These are phyloP conservation scores for Aspergillus neotritici DNA, from an alignment of 2,329 filamentous ascomycete species.

Conservation along the genomic window DNA sequence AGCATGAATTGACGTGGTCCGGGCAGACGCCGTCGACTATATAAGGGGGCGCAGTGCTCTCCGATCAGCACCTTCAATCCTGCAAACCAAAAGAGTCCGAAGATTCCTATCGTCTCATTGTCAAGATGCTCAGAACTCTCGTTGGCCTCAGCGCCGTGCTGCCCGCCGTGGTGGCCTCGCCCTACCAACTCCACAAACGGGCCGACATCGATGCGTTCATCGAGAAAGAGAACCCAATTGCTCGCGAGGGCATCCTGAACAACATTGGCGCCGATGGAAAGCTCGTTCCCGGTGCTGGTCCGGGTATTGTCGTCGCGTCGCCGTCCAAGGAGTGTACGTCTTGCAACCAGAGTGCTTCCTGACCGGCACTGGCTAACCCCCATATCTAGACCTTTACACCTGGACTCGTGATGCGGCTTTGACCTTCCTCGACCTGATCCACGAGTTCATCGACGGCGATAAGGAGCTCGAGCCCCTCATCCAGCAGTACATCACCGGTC, in stretches of 20 bases:
- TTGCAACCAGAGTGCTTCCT: too few species aligned
- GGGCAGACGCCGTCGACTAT: too few species aligned
- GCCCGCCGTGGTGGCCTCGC: constrained; percentile 3
- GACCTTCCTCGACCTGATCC: constrained; percentile 61
- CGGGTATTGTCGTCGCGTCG: constrained; percentile 51
- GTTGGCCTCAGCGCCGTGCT: constrained; percentile 1
- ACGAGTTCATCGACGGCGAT: constrained; percentile 59
- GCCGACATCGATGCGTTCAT: constrained; percentile 8
- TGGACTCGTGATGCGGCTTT: constrained; percentile 71
- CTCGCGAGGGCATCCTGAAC: constrained; percentile 9
- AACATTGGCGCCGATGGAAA: constrained; percentile 16
- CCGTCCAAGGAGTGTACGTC: constrained; percentile 48
- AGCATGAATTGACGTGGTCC: too few species aligned
- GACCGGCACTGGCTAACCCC: neutral
- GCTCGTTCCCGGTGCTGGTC: constrained; percentile 40
- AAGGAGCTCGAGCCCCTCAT: constrained; percentile 54
- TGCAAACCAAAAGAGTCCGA: too few species aligned
- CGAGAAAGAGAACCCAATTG: constrained; percentile 6
- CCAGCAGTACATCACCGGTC: constrained; percentile 60
- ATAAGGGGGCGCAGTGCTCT: too few species aligned
- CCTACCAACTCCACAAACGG: constrained; percentile 1
- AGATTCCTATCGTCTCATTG: too few species aligned
- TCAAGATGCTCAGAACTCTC: neutral
- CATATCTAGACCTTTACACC: constrained; percentile 61
- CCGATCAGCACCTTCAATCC: too few species aligned